phyloP scores from a whole-genome alignment of 176 grass and related monocot genomes.

The Alopecurus myosuroides region DNA sequence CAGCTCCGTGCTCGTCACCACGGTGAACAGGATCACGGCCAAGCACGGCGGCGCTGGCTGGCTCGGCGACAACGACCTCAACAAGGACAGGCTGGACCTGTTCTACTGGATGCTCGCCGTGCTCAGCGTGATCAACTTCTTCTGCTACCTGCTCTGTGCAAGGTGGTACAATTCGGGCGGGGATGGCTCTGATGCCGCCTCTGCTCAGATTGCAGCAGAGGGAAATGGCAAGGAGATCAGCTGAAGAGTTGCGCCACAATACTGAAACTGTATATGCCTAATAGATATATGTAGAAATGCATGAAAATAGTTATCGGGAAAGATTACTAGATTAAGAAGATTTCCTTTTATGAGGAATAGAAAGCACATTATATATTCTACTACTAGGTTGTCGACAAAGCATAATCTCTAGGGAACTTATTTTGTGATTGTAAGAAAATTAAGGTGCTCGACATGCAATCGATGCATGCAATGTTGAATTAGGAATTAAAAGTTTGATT shows the following conservation, averaged over 20 bases:
- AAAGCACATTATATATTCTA: background rate
- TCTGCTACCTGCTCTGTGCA: slow-evolving; percentile 71
- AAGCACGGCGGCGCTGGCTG: slow-evolving; percentile 39
- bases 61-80: slow-evolving; percentile 72
- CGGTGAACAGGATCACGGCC: slow-evolving; percentile 83
- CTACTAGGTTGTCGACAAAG: background rate
- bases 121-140: slow-evolving; percentile 88
- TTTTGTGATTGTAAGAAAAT: background rate
- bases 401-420: background rate
- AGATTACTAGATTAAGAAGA: slow-evolving; percentile 4
- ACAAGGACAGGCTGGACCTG: slow-evolving; percentile 85
- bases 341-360: background rate
- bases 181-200: slow-evolving; percentile 11
- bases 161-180: slow-evolving; percentile 55
- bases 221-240: slow-evolving; percentile 40
- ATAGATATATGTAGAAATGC: slow-evolving; percentile 27
- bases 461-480: too few relatives aligned
- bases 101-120: slow-evolving; percentile 86
- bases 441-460: too few relatives aligned
- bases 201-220: slow-evolving; percentile 39
- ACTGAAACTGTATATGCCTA: slow-evolving; percentile 37
- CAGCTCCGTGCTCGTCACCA: slow-evolving; percentile 79
- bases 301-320: background rate
- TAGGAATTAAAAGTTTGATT: too few relatives aligned
- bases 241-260: background rate